Evolutionary conservation across 805 yeast species (phyloP).

Genomic region (Candida ficus): DNA sequence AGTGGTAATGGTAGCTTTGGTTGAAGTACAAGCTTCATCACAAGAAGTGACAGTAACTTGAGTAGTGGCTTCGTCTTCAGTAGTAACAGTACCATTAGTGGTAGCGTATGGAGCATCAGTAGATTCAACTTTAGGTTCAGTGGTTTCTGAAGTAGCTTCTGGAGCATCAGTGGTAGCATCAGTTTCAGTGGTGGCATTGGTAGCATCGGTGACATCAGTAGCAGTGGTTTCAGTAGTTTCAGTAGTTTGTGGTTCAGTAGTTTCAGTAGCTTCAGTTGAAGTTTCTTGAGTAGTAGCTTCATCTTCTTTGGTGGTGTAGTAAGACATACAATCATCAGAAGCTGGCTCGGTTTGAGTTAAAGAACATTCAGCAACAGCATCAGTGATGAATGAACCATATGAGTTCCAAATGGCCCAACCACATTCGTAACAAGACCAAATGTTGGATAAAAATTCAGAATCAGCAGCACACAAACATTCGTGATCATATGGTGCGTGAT

Average conservation of each 20-base stretch:
- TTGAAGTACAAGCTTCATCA: neutral
- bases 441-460: slow-evolving; percentile 1
- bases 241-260: neutral
- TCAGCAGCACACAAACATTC: slow-evolving; percentile 7
- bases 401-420: slow-evolving; percentile 10
- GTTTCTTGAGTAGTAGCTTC: neutral
- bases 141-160: neutral
- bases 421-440: slow-evolving; percentile 5
- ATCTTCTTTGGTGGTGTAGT: neutral
- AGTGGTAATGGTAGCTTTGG: slow-evolving; percentile 4
- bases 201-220: neutral
- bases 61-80: no score
- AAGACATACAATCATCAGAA: neutral
- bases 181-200: neutral
- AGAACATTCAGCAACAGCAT: slow-evolving; percentile 7
- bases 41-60: no score
- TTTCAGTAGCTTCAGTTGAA: neutral
- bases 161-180: neutral
- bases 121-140: neutral
- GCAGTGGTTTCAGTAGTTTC: neutral
- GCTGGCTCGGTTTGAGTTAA: slow-evolving; percentile 8
- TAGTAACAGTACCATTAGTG: neutral
- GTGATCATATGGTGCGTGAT: slow-evolving; percentile 6
- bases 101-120: neutral
- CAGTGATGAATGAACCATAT: slow-evolving; percentile 2